Evolutionary conservation across 2,329 filamentous ascomycete genomes (phyloP).

Genomic region (Trichoderma oligosporum): DNA sequence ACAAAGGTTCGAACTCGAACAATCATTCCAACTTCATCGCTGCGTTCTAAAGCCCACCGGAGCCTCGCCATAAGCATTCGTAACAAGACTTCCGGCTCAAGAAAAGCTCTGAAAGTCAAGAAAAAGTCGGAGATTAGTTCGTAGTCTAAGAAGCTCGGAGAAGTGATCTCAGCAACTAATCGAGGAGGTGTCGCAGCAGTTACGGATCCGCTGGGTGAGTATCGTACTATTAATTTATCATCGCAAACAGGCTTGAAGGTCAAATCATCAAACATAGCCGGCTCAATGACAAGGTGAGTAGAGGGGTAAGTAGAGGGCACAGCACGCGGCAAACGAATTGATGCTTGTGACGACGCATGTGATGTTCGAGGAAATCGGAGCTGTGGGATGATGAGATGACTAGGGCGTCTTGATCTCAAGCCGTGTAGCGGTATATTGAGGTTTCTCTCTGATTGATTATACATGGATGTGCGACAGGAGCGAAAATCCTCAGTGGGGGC

Average conservation of each 20-base stretch:
- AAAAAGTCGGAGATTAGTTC: conserved; percentile 98
- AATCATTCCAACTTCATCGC: conserved; percentile 82
- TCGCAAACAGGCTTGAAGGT: conserved; percentile 76
- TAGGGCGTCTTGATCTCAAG: conserved; percentile 35
- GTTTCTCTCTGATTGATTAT: conserved; percentile 36
- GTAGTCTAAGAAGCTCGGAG: conserved; percentile 92
- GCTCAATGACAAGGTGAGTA: conserved; percentile 54
- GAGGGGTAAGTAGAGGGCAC: conserved; percentile 48
- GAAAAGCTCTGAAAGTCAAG: conserved; percentile 84
- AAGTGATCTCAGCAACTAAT: conserved; percentile 93
- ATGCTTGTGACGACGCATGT: conserved; percentile 32
- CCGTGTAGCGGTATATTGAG: conserved; percentile 27
- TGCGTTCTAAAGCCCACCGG: conserved; percentile 76
- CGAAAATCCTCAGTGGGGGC: conserved; percentile 68
- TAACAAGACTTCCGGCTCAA: conserved; percentile 72
- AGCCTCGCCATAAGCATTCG: conserved; percentile 81
- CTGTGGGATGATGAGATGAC: conserved; percentile 37
- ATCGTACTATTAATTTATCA: conserved; percentile 76
- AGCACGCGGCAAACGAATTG: conserved; percentile 40
- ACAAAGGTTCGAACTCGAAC: conserved; percentile 96
- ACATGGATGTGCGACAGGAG: conserved; percentile 49
- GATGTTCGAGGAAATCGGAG: conserved; percentile 30
- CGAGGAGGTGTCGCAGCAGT: conserved; percentile 86
- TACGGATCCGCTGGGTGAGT: conserved; percentile 70
- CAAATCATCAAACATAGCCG: conserved; percentile 77